Conservation (phyloP, 768 basidiomycete species). For the Podaxis carcinomalis region DNA sequence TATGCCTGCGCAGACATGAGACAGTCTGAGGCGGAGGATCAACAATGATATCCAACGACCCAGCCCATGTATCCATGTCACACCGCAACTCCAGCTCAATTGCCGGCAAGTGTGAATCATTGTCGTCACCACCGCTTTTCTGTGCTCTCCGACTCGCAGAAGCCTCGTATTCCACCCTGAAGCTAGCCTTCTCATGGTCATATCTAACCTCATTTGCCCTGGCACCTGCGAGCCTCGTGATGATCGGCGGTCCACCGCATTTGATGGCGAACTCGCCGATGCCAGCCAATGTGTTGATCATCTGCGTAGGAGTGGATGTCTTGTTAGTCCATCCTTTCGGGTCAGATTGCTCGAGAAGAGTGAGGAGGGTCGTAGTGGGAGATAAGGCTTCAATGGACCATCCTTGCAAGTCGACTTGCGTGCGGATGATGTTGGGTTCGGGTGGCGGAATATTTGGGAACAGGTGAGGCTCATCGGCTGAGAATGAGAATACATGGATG, state of each 20-base stretch:
- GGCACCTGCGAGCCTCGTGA: conserved; percentile 79
- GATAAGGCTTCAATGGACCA: conserved; percentile 97
- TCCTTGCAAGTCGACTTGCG: conserved; percentile 96
- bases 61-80: conserved; percentile 86
- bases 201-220: conserved; percentile 72
- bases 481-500: conserved; percentile 94
- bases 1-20: conserved; percentile 81
- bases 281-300: conserved; percentile 85
- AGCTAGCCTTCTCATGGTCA: conserved; percentile 80
- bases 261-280: conserved; percentile 96
- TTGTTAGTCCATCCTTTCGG: conserved; percentile 98
- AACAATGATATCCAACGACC: conserved; percentile 80
- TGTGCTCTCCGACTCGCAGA: conserved; percentile 44
- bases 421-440: conserved; percentile 81
- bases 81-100: conserved; percentile 91
- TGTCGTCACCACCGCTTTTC: conserved; percentile 17
- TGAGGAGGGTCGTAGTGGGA: conserved; percentile 90
- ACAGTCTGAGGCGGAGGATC: conserved; percentile 89
- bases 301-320: conserved; percentile 87
- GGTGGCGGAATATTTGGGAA: conserved; percentile 69
- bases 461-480: conserved; percentile 82
- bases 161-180: conserved; percentile 82
- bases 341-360: conserved; percentile 93
- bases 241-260: conserved; percentile 89
- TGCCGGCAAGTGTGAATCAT: conserved; percentile 35